Conservation (phyloP, 2,329 filamentous ascomycete genomes). For the Fusarium albosuccineum region DNA sequence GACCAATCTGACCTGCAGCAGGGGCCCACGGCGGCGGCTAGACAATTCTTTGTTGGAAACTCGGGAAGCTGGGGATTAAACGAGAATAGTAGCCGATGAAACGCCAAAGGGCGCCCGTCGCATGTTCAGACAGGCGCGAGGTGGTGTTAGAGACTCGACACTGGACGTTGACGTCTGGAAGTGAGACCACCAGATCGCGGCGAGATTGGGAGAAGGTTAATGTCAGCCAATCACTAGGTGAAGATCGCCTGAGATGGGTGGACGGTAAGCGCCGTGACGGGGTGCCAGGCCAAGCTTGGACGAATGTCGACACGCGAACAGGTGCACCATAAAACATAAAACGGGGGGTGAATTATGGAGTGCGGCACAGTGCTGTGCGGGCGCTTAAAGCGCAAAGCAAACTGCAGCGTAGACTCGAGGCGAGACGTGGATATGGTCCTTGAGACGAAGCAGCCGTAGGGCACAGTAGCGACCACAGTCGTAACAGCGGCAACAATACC, state of each 20-base stretch:
- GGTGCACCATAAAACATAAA: constrained; percentile 30
- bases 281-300: constrained; percentile 26
- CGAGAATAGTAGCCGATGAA: constrained; percentile 44
- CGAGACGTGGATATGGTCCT: constrained; percentile 25
- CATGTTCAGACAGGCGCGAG: constrained; percentile 44
- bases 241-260: constrained; percentile 24
- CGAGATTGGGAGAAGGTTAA: constrained; percentile 23
- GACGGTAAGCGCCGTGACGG: constrained; percentile 43
- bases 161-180: constrained; percentile 33
- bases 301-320: constrained; percentile 29
- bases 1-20: constrained; percentile 32
- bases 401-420: constrained; percentile 12
- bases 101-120: constrained; percentile 40
- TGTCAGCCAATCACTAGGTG: constrained; percentile 35
- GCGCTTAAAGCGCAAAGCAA: constrained; percentile 39
- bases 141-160: constrained; percentile 26
- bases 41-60: constrained; percentile 23
- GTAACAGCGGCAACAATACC: constrained; percentile 9
- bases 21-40: constrained; percentile 46
- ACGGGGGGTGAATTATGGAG: constrained; percentile 35
- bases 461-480: constrained; percentile 9
- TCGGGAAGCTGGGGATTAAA: constrained; percentile 27
- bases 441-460: constrained; percentile 25
- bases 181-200: constrained; percentile 37
- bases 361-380: constrained; percentile 33